These are phyloP conservation scores for Dioscorea zingiberensis DNA, from an alignment of 106 monocot genomes.

Conservation along the genomic window DNA sequence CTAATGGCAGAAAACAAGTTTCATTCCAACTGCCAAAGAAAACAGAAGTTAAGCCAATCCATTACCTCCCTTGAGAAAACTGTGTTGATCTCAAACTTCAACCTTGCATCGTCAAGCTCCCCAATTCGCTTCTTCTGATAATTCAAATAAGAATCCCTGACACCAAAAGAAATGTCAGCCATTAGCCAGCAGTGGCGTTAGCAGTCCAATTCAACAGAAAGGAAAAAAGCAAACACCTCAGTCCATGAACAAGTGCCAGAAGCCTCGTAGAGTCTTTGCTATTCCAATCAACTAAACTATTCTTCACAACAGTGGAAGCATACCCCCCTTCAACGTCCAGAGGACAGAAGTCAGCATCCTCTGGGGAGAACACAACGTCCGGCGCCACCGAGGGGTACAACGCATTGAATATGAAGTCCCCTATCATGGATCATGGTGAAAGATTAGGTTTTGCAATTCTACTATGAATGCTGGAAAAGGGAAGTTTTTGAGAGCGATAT, in stretches of 20 bases:
- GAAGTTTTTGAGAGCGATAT: not conserved
- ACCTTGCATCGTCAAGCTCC: slow-evolving; percentile 65
- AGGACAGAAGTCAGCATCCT: slow-evolving; percentile 72
- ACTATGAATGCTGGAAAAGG: not conserved
- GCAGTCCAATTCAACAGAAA: too few relatives aligned
- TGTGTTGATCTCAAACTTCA: slow-evolving; percentile 86
- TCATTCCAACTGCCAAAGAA: too few relatives aligned
- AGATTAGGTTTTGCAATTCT: too few relatives aligned
- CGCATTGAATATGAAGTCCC: slow-evolving; percentile 76
- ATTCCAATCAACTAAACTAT: slow-evolving; percentile 59
- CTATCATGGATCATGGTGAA: slow-evolving; percentile 14
- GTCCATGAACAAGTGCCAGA: slow-evolving; percentile 44
- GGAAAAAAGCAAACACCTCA: slow-evolving; percentile 38
- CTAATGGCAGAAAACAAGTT: too few relatives aligned
- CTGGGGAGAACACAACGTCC: slow-evolving; percentile 62
- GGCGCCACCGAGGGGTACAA: slow-evolving; percentile 52
- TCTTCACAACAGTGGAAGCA: slow-evolving; percentile 13
- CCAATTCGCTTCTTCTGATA: slow-evolving; percentile 69
- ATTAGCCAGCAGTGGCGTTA: too few relatives aligned
- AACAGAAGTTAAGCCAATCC: too few relatives aligned
- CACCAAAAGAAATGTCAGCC: not conserved
- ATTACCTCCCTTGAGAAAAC: slow-evolving; percentile 78
- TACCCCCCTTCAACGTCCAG: slow-evolving; percentile 24
- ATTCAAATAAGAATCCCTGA: slow-evolving; percentile 58
- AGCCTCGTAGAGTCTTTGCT: slow-evolving; percentile 46